Evolutionary conservation across 1,139 yeast genomes (phyloP).

Genomic region (Suhomyces panamericanus): DNA sequence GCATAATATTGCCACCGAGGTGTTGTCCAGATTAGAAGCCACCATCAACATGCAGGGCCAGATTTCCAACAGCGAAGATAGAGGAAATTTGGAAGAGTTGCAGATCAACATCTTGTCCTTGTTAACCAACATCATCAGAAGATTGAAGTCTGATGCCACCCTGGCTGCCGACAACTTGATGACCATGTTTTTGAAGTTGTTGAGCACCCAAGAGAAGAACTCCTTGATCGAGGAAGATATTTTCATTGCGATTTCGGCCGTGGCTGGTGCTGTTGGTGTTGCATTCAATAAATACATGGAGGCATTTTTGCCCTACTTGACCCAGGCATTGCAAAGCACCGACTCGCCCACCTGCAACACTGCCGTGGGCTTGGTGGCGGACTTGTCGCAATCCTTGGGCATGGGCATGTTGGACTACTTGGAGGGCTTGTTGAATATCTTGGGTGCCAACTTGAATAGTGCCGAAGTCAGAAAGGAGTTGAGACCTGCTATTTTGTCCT

Average conservation of each 20-base stretch:
- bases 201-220: conserved; percentile 60
- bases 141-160: conserved; percentile 66
- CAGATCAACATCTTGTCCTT: conserved; percentile 86
- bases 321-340: conserved; percentile 74
- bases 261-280: conserved; percentile 75
- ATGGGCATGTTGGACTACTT: conserved; percentile 59
- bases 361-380: conserved; percentile 96
- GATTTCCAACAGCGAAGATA: conserved; percentile 63
- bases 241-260: conserved; percentile 86
- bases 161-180: conserved; percentile 80
- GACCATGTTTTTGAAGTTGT: conserved; percentile 74
- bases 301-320: conserved; percentile 78
- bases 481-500: conserved; percentile 87
- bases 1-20: conserved; percentile 71
- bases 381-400: conserved; percentile 89
- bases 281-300: conserved; percentile 75
- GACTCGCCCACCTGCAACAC: conserved; percentile 83
- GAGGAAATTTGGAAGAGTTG: conserved; percentile 78
- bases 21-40: conserved; percentile 67
- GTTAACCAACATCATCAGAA: conserved; percentile 83
- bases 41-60: conserved; percentile 58
- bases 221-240: conserved; percentile 92
- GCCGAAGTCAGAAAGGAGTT: conserved; percentile 72
- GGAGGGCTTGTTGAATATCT: conserved; percentile 76
- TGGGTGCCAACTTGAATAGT: conserved; percentile 70